Evolutionary conservation across 495 filamentous ascomycete genomes (phyloP).

Genomic region (Penicillium soppii): DNA sequence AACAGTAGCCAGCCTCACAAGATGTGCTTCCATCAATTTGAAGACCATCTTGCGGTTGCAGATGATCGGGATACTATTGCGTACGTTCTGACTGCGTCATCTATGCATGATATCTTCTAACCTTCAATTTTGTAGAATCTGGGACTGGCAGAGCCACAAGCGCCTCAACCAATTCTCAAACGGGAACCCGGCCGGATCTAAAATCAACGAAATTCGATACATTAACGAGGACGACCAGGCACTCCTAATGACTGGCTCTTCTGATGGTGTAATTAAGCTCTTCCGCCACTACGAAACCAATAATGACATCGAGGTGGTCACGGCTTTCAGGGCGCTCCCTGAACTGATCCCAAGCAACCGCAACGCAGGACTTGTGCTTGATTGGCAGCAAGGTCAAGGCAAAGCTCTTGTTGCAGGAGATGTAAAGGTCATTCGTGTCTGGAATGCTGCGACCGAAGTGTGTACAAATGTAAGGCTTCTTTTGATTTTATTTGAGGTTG

Average conservation of each 20-base stretch:
- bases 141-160: slow-evolving; percentile 81
- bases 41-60: slow-evolving; percentile 90
- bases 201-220: slow-evolving; percentile 90
- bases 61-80: slow-evolving; percentile 86
- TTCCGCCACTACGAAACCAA: slow-evolving; percentile 81
- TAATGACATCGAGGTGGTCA: slow-evolving; percentile 77
- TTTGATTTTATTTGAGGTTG: no score
- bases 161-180: slow-evolving; percentile 87
- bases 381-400: slow-evolving; percentile 98
- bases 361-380: slow-evolving; percentile 92
- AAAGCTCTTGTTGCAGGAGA: slow-evolving; percentile 93
- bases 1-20: slow-evolving; percentile 85
- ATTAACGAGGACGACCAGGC: slow-evolving; percentile 99
- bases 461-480: slow-evolving; percentile 66
- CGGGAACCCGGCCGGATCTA: slow-evolving; percentile 84
- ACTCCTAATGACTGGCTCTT: slow-evolving; percentile 88
- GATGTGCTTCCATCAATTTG: slow-evolving; percentile 97
- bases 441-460: slow-evolving; percentile 91
- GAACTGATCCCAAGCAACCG: slow-evolving; percentile 89
- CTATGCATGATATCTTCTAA: slow-evolving; percentile 21
- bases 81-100: slow-evolving; percentile 34
- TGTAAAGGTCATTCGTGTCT: slow-evolving; percentile 91
- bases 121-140: slow-evolving; percentile 55
- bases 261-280: slow-evolving; percentile 91
- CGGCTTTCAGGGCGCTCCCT: slow-evolving; percentile 85